These are phyloP conservation scores for Penicillium tannophilum DNA, from an alignment of 495 filamentous ascomycete genomes.

Conservation along the genomic window DNA sequence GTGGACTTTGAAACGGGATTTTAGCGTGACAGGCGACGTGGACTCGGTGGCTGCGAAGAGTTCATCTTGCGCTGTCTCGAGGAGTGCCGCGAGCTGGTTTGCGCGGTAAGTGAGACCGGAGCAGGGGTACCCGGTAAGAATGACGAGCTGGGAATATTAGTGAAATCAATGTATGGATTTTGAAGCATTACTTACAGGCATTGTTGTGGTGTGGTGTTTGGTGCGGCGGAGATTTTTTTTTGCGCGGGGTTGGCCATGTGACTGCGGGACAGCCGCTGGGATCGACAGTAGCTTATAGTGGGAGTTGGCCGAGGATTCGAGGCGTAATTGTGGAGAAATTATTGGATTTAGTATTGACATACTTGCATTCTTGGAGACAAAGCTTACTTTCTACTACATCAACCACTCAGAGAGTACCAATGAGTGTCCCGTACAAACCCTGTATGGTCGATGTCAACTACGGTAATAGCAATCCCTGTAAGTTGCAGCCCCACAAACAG, in stretches of 20 bases:
- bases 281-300: neutral
- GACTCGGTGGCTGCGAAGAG: constrained; percentile 56
- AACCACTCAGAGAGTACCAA: too few relatives aligned
- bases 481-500: too few relatives aligned
- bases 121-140: constrained; percentile 88
- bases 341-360: too few relatives aligned
- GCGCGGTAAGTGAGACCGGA: constrained; percentile 92
- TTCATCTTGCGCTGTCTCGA: constrained; percentile 44
- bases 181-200: constrained; percentile 32
- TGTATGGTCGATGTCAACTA: too few relatives aligned
- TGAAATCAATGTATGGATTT: neutral
- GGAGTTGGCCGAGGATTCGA: too few relatives aligned
- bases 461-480: too few relatives aligned
- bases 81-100: constrained; percentile 64
- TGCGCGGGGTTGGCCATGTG: constrained; percentile 37
- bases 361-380: too few relatives aligned
- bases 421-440: too few relatives aligned
- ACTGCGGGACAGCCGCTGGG: constrained; percentile 18
- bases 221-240: constrained; percentile 25
- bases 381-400: too few relatives aligned
- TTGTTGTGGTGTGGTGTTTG: constrained; percentile 22
- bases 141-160: constrained; percentile 68
- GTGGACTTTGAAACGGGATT: constrained; percentile 54
- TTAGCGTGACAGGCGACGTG: constrained; percentile 43
- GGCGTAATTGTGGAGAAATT: too few relatives aligned